A percentile compares a stretch with the other conserved stretches of the same genome.
Evolutionary conservation across 2,329 filamentous ascomycete species (phyloP).

Genomic region (Talaromyces sp.): DNA sequence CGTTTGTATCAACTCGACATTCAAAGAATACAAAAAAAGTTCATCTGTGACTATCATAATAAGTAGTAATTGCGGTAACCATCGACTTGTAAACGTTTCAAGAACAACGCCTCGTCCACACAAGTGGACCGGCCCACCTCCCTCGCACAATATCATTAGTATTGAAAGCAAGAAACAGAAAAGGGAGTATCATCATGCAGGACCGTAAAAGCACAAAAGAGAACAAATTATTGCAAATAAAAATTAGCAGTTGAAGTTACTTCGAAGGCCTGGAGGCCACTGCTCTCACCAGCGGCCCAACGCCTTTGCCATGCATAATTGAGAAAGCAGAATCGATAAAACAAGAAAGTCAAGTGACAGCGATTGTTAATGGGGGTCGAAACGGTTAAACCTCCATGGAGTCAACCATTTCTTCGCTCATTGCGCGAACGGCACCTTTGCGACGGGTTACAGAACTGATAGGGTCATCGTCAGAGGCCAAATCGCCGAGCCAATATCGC

Average conservation of each 20-base stretch:
- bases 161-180: neutral
- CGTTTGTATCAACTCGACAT: too few species aligned
- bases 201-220: conserved; percentile 1
- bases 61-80: neutral
- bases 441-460: conserved; percentile 40
- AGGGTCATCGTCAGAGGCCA: conserved; percentile 42
- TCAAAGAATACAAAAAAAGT: too few species aligned
- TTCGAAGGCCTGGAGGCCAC: conserved; percentile 17
- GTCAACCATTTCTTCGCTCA: conserved; percentile 54
- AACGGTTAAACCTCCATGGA: conserved; percentile 49
- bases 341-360: conserved; percentile 12
- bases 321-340: conserved; percentile 17
- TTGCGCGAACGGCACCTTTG: conserved; percentile 47
- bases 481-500: conserved; percentile 80
- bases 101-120: conserved; percentile 2
- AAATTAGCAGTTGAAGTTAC: conserved; percentile 10
- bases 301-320: conserved; percentile 18
- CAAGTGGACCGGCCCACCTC: neutral
- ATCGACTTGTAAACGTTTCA: neutral
- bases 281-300: conserved; percentile 20
- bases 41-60: neutral
- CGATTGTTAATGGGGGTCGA: neutral
- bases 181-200: conserved; percentile 11
- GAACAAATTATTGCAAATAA: neutral
- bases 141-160: neutral